Conservation (phyloP, 306 rosid species). For the Rosa chinensis region DNA sequence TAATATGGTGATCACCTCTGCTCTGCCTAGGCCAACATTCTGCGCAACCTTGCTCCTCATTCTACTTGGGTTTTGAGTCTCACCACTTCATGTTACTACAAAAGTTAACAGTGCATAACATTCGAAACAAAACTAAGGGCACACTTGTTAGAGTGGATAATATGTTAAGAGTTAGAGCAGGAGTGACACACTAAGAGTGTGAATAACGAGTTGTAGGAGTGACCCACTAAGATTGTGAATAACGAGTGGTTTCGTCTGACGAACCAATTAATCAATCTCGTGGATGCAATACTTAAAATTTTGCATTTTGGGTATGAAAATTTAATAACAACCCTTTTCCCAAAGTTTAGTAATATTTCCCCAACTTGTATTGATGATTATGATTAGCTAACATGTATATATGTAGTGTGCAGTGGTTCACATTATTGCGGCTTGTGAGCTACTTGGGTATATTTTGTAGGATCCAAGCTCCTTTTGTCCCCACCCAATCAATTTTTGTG, state of each 20-base stretch:
- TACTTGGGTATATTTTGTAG: constrained; percentile 14
- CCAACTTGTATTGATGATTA: constrained; percentile 21
- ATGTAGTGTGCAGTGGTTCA: constrained; percentile 34
- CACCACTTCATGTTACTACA: neutral
- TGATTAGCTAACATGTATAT: constrained; percentile 29
- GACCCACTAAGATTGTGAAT: neutral
- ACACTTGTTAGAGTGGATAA: no score
- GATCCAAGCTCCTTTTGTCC: constrained; percentile 15
- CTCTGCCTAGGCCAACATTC: constrained; percentile 40
- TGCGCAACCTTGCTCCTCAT: constrained; percentile 13
- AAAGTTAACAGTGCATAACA: constrained; percentile 7
- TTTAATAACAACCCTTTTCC: neutral
- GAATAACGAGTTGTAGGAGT: no score
- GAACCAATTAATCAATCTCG: neutral
- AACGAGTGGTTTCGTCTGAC: neutral
- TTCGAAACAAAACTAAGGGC: neutral
- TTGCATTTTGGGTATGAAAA: neutral
- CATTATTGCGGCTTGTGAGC: constrained; percentile 36
- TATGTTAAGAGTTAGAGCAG: neutral
- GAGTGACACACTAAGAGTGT: neutral
- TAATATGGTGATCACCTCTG: constrained; percentile 9
- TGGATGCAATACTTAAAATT: neutral
- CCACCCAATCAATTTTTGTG: neutral
- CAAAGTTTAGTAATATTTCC: neutral
- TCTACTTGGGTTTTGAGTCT: constrained; percentile 21